Conservation (phyloP, 352 stramenopile genomes). For the Pythium scleroteichum region DNA sequence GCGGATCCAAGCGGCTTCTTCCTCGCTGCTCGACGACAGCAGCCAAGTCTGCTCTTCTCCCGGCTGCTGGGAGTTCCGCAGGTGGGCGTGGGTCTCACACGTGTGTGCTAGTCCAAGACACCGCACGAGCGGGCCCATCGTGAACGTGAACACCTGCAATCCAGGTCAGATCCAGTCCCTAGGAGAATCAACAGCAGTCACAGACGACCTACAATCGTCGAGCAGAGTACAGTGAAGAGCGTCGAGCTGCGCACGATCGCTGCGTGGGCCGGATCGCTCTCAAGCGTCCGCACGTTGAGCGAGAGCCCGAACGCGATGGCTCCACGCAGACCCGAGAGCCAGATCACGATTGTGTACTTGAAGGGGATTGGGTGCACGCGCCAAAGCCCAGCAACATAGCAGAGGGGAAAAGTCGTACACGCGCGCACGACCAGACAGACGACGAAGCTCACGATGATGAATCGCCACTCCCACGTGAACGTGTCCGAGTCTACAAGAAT, state of each 20-base stretch:
- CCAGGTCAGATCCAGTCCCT: too few relatives aligned
- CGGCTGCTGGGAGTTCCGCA: conserved; percentile 4
- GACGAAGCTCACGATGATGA: conserved; percentile 33
- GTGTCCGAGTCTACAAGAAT: conserved; percentile 27
- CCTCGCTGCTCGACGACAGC: conserved; percentile 28
- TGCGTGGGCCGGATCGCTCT: conserved; percentile 16
- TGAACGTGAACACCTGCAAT: conserved; percentile 34
- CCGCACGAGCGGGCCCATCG: conserved; percentile 29
- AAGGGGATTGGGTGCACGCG: conserved; percentile 31
- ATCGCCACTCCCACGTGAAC: conserved; percentile 44
- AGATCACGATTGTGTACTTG: conserved; percentile 52
- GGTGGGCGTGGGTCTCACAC: conserved; percentile 28
- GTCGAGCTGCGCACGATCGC: conserved; percentile 27
- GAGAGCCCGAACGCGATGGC: conserved; percentile 30
- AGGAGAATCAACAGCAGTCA: background rate
- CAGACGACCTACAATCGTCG: conserved; percentile 33
- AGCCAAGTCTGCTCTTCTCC: conserved; percentile 25
- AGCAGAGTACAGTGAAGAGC: conserved; percentile 30
- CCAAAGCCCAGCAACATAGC: conserved; percentile 31
- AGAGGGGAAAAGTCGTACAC: conserved; percentile 34
- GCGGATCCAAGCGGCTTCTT: conserved; percentile 38
- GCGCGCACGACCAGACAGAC: conserved; percentile 35
- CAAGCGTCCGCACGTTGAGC: conserved; percentile 34
- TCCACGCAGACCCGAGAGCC: conserved; percentile 84
- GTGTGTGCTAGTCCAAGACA: conserved; percentile 31